Percentiles rank a stretch among this genome's conserved stretches.
phyloP scores from a whole-genome alignment of 148 eudicot species.

The Persicaria maculosa region DNA sequence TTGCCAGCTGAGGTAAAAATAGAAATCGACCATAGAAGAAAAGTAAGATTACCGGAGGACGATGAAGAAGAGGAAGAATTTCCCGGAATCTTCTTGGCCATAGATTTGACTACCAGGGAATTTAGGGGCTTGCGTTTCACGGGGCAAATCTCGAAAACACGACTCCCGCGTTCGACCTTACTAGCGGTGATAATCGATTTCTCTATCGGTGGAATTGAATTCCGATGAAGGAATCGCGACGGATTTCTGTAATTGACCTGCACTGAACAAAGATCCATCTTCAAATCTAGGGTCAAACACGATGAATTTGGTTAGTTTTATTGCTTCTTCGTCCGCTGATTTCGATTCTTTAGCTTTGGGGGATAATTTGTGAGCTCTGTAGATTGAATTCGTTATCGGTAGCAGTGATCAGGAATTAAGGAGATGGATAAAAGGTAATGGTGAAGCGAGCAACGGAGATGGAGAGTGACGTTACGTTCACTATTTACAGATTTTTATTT shows the following conservation, averaged over 20 bases:
- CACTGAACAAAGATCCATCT: conserved; percentile 70
- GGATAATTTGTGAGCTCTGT: too few species aligned
- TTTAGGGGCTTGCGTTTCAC: conserved; percentile 17
- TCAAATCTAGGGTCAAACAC: conserved; percentile 2
- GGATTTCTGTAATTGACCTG: conserved; percentile 44
- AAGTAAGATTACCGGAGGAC: conserved; percentile 25
- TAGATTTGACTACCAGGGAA: conserved; percentile 36
- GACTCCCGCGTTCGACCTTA: conserved; percentile 19
- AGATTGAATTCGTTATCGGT: too few species aligned
- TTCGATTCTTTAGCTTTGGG: too few species aligned
- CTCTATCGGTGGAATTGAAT: conserved; percentile 16
- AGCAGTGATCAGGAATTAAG: too few species aligned
- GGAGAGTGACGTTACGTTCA: too few species aligned
- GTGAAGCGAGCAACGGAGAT: too few species aligned
- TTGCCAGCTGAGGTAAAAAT: too few species aligned
- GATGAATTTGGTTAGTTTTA: not conserved
- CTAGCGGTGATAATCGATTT: conserved; percentile 23
- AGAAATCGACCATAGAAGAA: not conserved
- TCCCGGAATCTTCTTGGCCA: conserved; percentile 50
- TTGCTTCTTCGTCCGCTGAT: too few species aligned
- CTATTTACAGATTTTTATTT: too few species aligned
- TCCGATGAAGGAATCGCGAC: conserved; percentile 29
- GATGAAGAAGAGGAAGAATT: conserved; percentile 53
- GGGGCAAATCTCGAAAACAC: conserved; percentile 35
- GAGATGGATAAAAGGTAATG: too few species aligned